Evolutionary conservation across 202 grass and related monocot species (phyloP), one percentile per base, ranked within the genome.

Genomic region (Digitaria exilis): DNA sequence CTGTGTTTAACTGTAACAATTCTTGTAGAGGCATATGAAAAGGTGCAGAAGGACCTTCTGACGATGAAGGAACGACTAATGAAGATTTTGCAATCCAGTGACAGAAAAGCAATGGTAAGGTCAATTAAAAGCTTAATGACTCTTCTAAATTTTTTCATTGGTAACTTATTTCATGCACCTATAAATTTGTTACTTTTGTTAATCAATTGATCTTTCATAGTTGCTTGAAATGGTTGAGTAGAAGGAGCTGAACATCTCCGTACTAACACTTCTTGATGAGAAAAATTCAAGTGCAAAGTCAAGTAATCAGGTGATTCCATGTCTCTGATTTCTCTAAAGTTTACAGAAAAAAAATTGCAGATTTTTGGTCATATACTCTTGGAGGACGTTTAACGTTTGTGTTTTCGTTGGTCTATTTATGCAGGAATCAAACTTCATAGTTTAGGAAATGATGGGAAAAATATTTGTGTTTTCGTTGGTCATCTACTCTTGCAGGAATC

Each of bases 11-110:
- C 32, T 75, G 52, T 35, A 61, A 66, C 0, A 5, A 21, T 3
- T 68, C 7, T 18, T 85, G 82, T 90, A 98, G 96, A 98, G 81
- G 96, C 92, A 21, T 95, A 90, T 66, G 96, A 98, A 84, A 93
- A 88, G 87, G 63, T 98, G 90, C 92, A 98, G 67, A 39, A 55
- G 21, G 92, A 98, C 73, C 87, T 98, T 24, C 76, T 98, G 18
- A 91, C 85, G 0, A 87, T 89, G 0, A 98, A 90, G 80, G 80
- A 89, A 73, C 90, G 84, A 2, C 93, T 98, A 42, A 88, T 81
- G 74, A 95, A 87, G 52, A 95, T 98, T 78, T 76, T 95, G 64
- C 92, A 95, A 59, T 90, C 95, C 0, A 91, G 80, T 58, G 95
- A 98, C 1, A 91, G 70, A 71, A 98, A 98, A 76, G 32, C 92